phyloP scores from a whole-genome alignment of 192 early-diverging fungal species.

The Rhizophagus prolifer region DNA sequence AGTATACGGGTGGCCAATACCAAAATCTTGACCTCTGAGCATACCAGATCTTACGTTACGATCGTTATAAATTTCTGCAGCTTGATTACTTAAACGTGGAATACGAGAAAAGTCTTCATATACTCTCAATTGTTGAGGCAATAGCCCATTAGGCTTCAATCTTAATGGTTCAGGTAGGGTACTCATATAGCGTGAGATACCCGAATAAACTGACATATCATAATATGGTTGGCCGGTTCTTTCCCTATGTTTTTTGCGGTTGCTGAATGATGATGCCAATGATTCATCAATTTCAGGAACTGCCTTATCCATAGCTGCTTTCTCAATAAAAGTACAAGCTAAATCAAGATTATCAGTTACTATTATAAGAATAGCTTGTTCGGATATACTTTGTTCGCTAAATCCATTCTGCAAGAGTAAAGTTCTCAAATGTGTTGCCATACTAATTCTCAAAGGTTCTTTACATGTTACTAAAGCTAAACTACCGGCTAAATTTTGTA shows the following conservation, averaged over 20 bases:
- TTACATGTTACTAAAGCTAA: slow-evolving; percentile 91
- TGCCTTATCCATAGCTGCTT: slow-evolving; percentile 93
- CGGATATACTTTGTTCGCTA: slow-evolving; percentile 75
- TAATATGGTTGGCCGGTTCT: slow-evolving; percentile 87
- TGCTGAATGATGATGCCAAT: slow-evolving; percentile 66
- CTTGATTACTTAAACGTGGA: slow-evolving; percentile 59
- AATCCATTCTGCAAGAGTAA: slow-evolving; percentile 75
- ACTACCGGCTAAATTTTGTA: slow-evolving; percentile 83
- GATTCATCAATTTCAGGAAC: slow-evolving; percentile 90
- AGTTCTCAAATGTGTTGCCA: slow-evolving; percentile 70
- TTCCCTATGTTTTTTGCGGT: slow-evolving; percentile 86
- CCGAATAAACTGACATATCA: slow-evolving; percentile 77
- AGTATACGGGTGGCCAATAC: slow-evolving; percentile 9
- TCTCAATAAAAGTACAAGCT: slow-evolving; percentile 92
- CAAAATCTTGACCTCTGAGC: slow-evolving; percentile 22
- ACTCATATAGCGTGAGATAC: slow-evolving; percentile 75
- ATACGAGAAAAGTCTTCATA: slow-evolving; percentile 85
- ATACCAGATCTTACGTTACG: slow-evolving; percentile 2
- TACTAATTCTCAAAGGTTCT: slow-evolving; percentile 86
- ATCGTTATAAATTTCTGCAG: slow-evolving; percentile 35
- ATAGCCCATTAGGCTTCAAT: slow-evolving; percentile 79
- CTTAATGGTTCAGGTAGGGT: slow-evolving; percentile 86
- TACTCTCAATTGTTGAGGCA: slow-evolving; percentile 72
- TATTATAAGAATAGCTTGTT: slow-evolving; percentile 81
- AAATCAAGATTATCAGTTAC: slow-evolving; percentile 94